Percentiles rank a stretch among this genome's conserved stretches.
Evolutionary conservation across 495 filamentous ascomycete genomes (phyloP).

Genomic region (Chaetomidium leptoderma): DNA sequence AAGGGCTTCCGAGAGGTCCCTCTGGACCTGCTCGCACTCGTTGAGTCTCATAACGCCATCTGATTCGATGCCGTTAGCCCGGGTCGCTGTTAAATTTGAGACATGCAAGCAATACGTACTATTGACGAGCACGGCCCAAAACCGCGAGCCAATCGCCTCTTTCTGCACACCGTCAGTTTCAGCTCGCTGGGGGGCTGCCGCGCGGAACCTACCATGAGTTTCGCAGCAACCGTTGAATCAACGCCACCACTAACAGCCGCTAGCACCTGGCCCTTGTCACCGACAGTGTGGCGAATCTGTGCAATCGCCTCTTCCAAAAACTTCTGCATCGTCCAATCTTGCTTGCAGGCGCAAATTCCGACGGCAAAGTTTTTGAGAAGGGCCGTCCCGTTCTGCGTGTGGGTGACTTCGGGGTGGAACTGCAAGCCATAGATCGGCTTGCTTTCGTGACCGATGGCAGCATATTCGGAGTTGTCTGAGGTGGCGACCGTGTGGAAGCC

Average conservation of each 20-base stretch:
- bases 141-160: conserved; percentile 69
- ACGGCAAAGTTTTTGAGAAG: conserved; percentile 78
- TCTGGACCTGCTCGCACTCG: conserved; percentile 74
- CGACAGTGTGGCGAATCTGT: conserved; percentile 72
- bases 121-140: conserved; percentile 84
- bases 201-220: conserved; percentile 56
- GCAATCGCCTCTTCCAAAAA: conserved; percentile 76
- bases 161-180: conserved; percentile 31
- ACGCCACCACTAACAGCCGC: conserved; percentile 88
- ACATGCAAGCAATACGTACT: conserved; percentile 33
- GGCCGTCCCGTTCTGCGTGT: conserved; percentile 59
- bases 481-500: conserved; percentile 68
- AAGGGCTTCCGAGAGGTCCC: conserved; percentile 68
- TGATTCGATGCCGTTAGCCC: conserved; percentile 33
- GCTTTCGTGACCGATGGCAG: conserved; percentile 70
- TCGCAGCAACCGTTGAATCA: conserved; percentile 84
- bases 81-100: neutral
- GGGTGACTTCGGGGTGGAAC: conserved; percentile 83
- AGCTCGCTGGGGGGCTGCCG: neutral
- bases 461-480: conserved; percentile 67
- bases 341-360: conserved; percentile 66
- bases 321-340: conserved; percentile 77
- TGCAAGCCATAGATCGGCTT: conserved; percentile 69
- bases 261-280: conserved; percentile 74
- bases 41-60: conserved; percentile 75